Percentiles rank a stretch among this genome's conserved stretches.
phyloP scores from a whole-genome alignment of 179 eudicot genomes.

The Beta lomatogona region DNA sequence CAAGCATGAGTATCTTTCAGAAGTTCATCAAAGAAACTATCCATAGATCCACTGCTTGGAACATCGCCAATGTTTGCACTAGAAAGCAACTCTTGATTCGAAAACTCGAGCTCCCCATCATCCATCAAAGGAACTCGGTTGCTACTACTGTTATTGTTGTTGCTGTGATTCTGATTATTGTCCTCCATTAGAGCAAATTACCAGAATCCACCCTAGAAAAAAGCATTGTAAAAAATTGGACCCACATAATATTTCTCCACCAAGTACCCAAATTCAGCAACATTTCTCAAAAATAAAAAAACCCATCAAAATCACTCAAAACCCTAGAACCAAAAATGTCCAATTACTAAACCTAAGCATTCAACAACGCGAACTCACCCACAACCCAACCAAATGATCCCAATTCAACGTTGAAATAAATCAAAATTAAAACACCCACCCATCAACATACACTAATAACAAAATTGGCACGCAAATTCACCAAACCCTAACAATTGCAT shows the following conservation, averaged over 20 bases:
- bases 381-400: background rate
- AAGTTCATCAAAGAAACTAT: slow-evolving; percentile 68
- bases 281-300: background rate
- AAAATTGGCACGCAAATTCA: background rate
- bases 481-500: slow-evolving; percentile 5
- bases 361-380: slow-evolving; percentile 12
- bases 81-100: slow-evolving; percentile 67
- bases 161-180: slow-evolving; percentile 7
- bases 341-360: background rate
- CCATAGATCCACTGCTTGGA: slow-evolving; percentile 79
- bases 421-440: background rate
- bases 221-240: slow-evolving; percentile 1
- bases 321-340: slow-evolving; percentile 23
- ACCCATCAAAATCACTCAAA: slow-evolving; percentile 3
- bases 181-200: slow-evolving; percentile 28
- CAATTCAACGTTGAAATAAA: slow-evolving; percentile 4
- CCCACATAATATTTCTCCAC: background rate
- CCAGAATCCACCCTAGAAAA: slow-evolving; percentile 7
- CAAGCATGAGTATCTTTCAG: slow-evolving; percentile 85
- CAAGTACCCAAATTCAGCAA: slow-evolving; percentile 4
- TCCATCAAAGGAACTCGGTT: slow-evolving; percentile 47
- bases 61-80: slow-evolving; percentile 59
- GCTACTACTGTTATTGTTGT: slow-evolving; percentile 19
- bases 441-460: background rate
- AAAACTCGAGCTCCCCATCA: slow-evolving; percentile 85